Evolutionary conservation across 179 eudicot species (phyloP).

Genomic region (Patellifolia procumbens): DNA sequence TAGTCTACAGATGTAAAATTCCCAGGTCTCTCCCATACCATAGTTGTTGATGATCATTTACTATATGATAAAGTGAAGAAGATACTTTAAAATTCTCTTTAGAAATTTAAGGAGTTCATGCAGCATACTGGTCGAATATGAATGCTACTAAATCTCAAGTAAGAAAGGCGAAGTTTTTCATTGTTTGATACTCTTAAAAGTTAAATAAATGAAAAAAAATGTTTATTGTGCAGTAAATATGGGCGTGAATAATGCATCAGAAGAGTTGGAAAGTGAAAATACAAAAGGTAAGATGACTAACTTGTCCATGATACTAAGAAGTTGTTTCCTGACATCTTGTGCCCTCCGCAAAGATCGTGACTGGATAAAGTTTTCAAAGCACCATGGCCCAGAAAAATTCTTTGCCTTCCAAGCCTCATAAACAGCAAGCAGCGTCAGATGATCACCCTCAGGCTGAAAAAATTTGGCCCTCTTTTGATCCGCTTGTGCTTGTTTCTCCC

Average conservation of each 20-base stretch:
- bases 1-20: too few relatives aligned
- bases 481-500: slow-evolving; percentile 99
- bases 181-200: neutral
- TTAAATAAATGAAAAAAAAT: neutral
- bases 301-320: slow-evolving; percentile 96
- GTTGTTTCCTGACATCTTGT: slow-evolving; percentile 94
- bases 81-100: neutral
- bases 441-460: slow-evolving; percentile 98
- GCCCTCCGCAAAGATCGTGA: slow-evolving; percentile 89
- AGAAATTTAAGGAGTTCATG: neutral
- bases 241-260: neutral
- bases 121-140: neutral
- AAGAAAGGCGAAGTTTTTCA: neutral
- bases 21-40: neutral
- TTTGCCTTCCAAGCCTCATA: slow-evolving; percentile 98
- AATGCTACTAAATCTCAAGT: neutral
- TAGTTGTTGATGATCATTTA: neutral
- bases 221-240: neutral
- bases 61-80: neutral
- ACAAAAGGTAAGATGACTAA: slow-evolving; percentile 34
- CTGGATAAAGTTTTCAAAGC: slow-evolving; percentile 93
- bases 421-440: slow-evolving; percentile 87
- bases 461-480: slow-evolving; percentile 93
- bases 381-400: slow-evolving; percentile 94
- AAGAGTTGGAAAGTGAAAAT: neutral